These are phyloP conservation scores for Emmonsiellopsis sp. DNA, from an alignment of 2,329 filamentous ascomycete genomes.

Conservation along the genomic window DNA sequence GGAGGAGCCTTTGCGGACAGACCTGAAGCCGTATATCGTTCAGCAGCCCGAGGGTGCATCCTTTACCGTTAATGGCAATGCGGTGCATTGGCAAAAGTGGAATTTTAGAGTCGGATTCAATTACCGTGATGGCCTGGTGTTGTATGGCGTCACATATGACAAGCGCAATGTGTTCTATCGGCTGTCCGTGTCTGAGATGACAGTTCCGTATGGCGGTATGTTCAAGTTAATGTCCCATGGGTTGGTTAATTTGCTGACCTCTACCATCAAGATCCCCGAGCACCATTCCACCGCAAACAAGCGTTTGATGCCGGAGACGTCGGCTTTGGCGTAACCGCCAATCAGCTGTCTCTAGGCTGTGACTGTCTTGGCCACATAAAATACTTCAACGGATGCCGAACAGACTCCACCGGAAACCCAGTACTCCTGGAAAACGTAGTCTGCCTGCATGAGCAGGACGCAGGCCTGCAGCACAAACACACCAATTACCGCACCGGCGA, in stretches of 20 bases:
- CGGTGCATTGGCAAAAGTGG: constrained; percentile 60
- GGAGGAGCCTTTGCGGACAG: constrained; percentile 50
- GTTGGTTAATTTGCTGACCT: constrained; percentile 28
- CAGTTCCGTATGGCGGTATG: constrained; percentile 37
- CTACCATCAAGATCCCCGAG: constrained; percentile 54
- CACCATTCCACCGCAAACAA: constrained; percentile 60
- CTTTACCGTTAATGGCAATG: constrained; percentile 49
- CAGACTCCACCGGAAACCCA: constrained; percentile 51
- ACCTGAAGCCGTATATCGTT: constrained; percentile 56
- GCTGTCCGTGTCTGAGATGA: constrained; percentile 59
- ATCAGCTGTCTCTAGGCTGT: constrained; percentile 60
- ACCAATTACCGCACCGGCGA: constrained; percentile 60
- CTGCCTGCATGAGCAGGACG: constrained; percentile 63
- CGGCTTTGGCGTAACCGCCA: constrained; percentile 58
- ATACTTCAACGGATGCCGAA: constrained; percentile 53
- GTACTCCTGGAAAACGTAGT: constrained; percentile 56
- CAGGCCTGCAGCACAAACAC: constrained; percentile 62
- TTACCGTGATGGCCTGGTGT: constrained; percentile 55
- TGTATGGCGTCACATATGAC: constrained; percentile 58
- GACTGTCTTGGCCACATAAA: constrained; percentile 64
- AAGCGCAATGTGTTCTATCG: constrained; percentile 59
- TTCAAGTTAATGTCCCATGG: constrained; percentile 10
- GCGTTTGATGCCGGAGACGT: constrained; percentile 63
- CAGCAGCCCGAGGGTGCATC: constrained; percentile 57
- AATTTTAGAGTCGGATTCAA: constrained; percentile 54